Base-by-base conservation (phyloP, 148 eudicot genomes). In the Chenopodium berlandieri region DNA sequence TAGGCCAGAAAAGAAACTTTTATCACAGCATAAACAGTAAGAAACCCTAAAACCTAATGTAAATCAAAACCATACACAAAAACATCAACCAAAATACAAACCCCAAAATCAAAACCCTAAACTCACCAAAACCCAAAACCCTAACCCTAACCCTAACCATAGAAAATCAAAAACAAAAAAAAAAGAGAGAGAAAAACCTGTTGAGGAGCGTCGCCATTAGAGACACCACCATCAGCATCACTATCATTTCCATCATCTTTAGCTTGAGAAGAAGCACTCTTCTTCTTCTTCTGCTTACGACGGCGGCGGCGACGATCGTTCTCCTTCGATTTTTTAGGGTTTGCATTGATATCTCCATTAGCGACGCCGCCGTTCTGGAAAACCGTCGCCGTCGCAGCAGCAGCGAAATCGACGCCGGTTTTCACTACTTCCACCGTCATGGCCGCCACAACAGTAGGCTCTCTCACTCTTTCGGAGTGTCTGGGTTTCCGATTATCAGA, bases 261-360 rank as follows among this genome's bases (percentile, higher is more conserved):
- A 20, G 10, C 31, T 20, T 77, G 16, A 4, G 58, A 44, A 2
- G 47, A 16, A 19, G 34, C 1, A 2, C 81, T 82, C 73, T 90
- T 91, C 84, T 88, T 94, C 87, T 94, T 94, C 91, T 92, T 94
- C 88, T 91, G 93, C 85, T 94, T 93, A 65, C 97, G 92, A 5
- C 98, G 85, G 70, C 97, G 93, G 46, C 97, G 88, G 0, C 95
- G 90, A 2, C 97, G 88, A 71, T 92, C 98, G 22, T 79, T 81
- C 50, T 92, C 98, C 54, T 88, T 87, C 56, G 87, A 80, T 81
- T 94, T 92, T 85, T 90, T 90, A 89, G 95, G 91, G 93, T 90
- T 89, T 71, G 73, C 76, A 8, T 81, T 81, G 80, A 75, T 23
- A 66, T 75, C 86, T 16, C 84, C 88, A 58, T 83, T 89, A 17